These are phyloP conservation scores for Excoecaria cochinchinensis DNA, from an alignment of 345 rosid species.

Conservation along the genomic window DNA sequence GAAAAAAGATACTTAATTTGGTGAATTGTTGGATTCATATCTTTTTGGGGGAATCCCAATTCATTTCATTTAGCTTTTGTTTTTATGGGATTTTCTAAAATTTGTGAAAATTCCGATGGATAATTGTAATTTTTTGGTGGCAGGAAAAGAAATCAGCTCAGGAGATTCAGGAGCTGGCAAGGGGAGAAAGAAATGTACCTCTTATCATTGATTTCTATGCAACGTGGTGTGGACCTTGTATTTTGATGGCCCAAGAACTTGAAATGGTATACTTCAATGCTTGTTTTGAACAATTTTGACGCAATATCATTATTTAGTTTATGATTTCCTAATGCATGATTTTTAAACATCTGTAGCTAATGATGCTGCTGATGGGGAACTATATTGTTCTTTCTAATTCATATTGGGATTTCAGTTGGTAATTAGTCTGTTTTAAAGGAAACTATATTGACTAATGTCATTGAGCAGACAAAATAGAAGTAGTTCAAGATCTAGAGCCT, in stretches of 20 bases:
- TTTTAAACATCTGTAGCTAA: too few species aligned
- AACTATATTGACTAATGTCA: too few species aligned
- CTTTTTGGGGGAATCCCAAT: background rate
- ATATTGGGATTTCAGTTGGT: too few species aligned
- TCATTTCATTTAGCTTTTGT: background rate
- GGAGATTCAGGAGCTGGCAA: conserved; percentile 79
- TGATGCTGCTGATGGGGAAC: background rate
- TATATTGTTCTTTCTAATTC: background rate
- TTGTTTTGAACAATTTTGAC: background rate
- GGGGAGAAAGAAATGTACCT: conserved; percentile 76
- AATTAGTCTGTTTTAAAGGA: too few species aligned
- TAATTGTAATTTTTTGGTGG: conserved; percentile 10
- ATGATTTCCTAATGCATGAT: too few species aligned
- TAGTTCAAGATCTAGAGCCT: too few species aligned
- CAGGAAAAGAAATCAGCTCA: conserved; percentile 74
- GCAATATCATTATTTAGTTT: background rate
- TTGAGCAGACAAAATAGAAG: too few species aligned
- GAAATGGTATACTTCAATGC: conserved; percentile 58
- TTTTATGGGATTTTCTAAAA: conserved; percentile 2
- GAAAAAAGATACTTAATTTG: background rate
- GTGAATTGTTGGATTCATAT: background rate
- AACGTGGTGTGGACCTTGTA: conserved; percentile 97
- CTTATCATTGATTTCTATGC: conserved; percentile 88
- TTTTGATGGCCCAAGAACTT: conserved; percentile 89
- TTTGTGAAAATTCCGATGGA: background rate